phyloP scores from a whole-genome alignment of 805 yeast species.

The Wilhelminamyces savonicus region DNA sequence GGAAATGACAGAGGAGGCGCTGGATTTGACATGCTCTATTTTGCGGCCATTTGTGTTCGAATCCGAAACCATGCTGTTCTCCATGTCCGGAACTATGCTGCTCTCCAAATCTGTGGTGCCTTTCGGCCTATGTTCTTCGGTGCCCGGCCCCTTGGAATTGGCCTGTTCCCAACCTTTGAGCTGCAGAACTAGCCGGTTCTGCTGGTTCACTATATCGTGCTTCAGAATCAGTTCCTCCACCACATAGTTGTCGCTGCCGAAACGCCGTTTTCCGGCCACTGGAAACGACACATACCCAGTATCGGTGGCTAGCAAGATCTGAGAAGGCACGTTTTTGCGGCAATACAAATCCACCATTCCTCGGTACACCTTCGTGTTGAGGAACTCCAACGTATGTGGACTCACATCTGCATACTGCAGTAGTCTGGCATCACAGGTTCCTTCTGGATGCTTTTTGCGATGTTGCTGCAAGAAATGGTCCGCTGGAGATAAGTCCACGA shows the following conservation, averaged over 20 bases:
- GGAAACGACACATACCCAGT: conserved; percentile 20
- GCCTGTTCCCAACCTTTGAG: conserved; percentile 1
- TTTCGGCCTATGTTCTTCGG: conserved; percentile 9
- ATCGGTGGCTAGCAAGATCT: conserved; percentile 21
- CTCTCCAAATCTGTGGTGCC: too few species aligned
- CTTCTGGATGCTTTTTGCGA: conserved; percentile 11
- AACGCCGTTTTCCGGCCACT: conserved; percentile 18
- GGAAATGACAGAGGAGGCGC: conserved; percentile 1
- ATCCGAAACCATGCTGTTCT: too few species aligned
- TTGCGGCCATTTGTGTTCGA: too few species aligned
- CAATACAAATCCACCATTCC: conserved; percentile 31
- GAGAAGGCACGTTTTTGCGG: conserved; percentile 19
- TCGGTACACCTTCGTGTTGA: conserved; percentile 23
- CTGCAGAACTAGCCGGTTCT: too few species aligned
- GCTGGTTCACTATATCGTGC: too few species aligned
- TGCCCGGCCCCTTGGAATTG: conserved; percentile 4
- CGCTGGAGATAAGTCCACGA: conserved; percentile 25
- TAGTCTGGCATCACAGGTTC: conserved; percentile 17
- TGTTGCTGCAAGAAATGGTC: conserved; percentile 12
- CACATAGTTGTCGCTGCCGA: conserved; percentile 6
- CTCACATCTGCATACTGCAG: conserved; percentile 19
- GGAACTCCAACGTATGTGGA: conserved; percentile 28
- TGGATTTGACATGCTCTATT: too few species aligned
- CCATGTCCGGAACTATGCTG: too few species aligned
- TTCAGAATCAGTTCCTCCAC: conserved; percentile 3